A percentile compares a stretch with the other conserved stretches of the same genome.
These are phyloP conservation scores for Rhazya stricta DNA, from an alignment of 257 asterid genomes.

Conservation along the genomic window DNA sequence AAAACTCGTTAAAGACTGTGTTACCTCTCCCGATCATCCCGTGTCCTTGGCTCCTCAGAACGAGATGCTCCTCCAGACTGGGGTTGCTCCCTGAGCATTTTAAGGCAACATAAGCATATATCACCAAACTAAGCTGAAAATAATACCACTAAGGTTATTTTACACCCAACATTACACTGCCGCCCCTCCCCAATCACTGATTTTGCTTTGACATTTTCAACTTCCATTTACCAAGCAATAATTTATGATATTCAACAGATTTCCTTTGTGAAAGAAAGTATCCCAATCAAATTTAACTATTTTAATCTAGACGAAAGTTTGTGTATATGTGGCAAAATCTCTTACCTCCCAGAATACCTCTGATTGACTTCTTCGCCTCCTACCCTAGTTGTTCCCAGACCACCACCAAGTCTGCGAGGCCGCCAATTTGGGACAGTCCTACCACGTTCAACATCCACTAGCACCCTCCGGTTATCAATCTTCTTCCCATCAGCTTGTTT, in stretches of 20 bases:
- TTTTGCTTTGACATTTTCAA: background rate
- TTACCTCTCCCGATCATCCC: constrained; percentile 75
- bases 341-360: constrained; percentile 59
- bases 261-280: background rate
- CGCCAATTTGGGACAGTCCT: constrained; percentile 99
- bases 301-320: background rate
- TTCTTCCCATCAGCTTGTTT: constrained; percentile 99
- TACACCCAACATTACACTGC: background rate
- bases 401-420: constrained; percentile 99
- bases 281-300: background rate
- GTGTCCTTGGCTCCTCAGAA: constrained; percentile 87
- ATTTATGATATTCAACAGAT: background rate
- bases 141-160: background rate
- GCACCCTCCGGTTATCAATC: constrained; percentile 88
- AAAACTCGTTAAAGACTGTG: background rate
- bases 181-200: background rate
- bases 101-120: background rate
- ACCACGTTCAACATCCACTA: constrained; percentile 99
- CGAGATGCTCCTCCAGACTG: constrained; percentile 76
- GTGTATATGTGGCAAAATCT: constrained; percentile 6
- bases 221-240: background rate
- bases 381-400: constrained; percentile 94
- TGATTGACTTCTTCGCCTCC: constrained; percentile 71
- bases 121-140: background rate
- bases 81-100: constrained; percentile 58